Percentiles rank a stretch among this genome's conserved stretches.
These are phyloP conservation scores for Zelopaecilomyces penicillatus DNA, from an alignment of 2,329 filamentous ascomycete species.

Conservation along the genomic window DNA sequence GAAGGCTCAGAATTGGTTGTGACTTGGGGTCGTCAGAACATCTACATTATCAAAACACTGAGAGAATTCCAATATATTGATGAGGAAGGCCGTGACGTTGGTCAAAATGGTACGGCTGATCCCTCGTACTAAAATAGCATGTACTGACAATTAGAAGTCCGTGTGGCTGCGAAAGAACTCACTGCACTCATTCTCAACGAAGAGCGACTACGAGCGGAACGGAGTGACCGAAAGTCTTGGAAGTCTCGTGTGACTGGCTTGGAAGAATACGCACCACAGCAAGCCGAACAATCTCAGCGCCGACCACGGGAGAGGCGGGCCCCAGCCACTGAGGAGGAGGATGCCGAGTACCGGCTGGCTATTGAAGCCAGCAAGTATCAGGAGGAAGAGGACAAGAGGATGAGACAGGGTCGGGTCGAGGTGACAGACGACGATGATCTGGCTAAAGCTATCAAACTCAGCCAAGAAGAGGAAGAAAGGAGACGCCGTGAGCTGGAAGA, in stretches of 20 bases:
- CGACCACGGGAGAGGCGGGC: conserved; percentile 38
- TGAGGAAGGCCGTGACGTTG: conserved; percentile 90
- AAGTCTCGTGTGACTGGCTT: conserved; percentile 93
- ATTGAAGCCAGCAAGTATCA: conserved; percentile 93
- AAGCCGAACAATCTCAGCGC: conserved; percentile 30
- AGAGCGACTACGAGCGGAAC: conserved; percentile 80
- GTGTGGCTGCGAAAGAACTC: conserved; percentile 90
- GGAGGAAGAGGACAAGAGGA: conserved; percentile 79
- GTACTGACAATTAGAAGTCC: conserved; percentile 49
- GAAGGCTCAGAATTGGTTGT: conserved; percentile 95
- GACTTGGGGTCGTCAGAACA: conserved; percentile 95
- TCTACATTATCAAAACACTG: conserved; percentile 97
- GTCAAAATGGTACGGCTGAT: conserved; percentile 72
- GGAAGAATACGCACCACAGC: conserved; percentile 61
- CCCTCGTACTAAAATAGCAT: not conserved
- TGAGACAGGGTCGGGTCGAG: conserved; percentile 54
- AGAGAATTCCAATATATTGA: conserved; percentile 96
- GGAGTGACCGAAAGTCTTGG: conserved; percentile 88
- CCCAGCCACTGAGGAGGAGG: conserved; percentile 63
- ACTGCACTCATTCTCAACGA: conserved; percentile 89
- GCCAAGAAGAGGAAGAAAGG: conserved; percentile 87
- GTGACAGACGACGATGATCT: conserved; percentile 75
- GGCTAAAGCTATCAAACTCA: conserved; percentile 89
- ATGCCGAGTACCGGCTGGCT: conserved; percentile 81
- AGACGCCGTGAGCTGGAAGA: conserved; percentile 81